Evolutionary conservation across 805 yeast genomes (phyloP).

Genomic region (Myxozyma melibiosi): DNA sequence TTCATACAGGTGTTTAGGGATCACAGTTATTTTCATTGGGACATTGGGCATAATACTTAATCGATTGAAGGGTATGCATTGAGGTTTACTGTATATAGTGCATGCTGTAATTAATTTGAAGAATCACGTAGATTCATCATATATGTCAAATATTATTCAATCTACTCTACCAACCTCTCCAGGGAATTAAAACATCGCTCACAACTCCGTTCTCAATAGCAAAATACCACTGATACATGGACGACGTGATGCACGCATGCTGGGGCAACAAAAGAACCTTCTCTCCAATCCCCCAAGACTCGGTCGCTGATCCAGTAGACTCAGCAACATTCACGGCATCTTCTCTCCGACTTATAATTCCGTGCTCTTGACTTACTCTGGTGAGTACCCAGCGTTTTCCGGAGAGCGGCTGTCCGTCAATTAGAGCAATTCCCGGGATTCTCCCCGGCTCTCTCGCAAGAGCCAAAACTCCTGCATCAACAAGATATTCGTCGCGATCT

Average conservation of each 20-base stretch:
- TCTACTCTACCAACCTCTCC: slow-evolving; percentile 50
- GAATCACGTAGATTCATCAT: slow-evolving; percentile 1
- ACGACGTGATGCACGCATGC: slow-evolving; percentile 73
- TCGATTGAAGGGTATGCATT: background rate
- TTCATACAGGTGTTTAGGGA: background rate
- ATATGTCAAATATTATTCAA: background rate
- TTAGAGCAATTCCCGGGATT: slow-evolving; percentile 41
- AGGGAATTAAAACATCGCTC: slow-evolving; percentile 67
- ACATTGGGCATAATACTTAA: background rate
- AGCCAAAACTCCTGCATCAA: slow-evolving; percentile 74
- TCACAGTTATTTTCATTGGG: background rate
- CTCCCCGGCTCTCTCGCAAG: slow-evolving; percentile 63
- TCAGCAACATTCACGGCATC: slow-evolving; percentile 30
- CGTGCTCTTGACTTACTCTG: slow-evolving; percentile 78
- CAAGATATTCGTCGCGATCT: slow-evolving; percentile 62
- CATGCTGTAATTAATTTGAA: background rate
- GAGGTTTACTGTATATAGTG: slow-evolving; percentile 1
- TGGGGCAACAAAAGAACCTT: slow-evolving; percentile 63
- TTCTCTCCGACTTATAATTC: slow-evolving; percentile 58
- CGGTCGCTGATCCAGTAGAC: slow-evolving; percentile 23
- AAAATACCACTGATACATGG: slow-evolving; percentile 59
- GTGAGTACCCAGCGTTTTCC: slow-evolving; percentile 65
- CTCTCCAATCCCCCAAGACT: slow-evolving; percentile 47
- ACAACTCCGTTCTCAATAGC: slow-evolving; percentile 51
- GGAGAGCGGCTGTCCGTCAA: slow-evolving; percentile 16